phyloP scores from a whole-genome alignment of 768 basidiomycete species.

The Multifurca ochricompacta region DNA sequence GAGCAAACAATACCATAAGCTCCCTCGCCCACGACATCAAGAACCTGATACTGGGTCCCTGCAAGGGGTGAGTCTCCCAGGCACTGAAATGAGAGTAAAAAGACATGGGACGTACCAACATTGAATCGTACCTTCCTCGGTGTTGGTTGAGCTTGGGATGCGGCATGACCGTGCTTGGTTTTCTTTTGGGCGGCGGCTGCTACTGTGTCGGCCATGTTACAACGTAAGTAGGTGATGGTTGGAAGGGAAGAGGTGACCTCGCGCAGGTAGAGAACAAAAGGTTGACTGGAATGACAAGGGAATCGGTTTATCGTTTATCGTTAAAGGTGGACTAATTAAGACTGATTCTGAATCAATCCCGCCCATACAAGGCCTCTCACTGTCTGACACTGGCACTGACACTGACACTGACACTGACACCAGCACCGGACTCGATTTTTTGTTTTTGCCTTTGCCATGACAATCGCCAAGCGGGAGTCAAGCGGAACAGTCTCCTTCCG shows the following conservation, averaged over 20 bases:
- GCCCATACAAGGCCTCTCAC: too few species aligned
- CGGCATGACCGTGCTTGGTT: constrained; percentile 40
- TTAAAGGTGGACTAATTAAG: not conserved
- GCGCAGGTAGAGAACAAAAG: constrained; percentile 12
- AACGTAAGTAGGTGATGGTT: constrained; percentile 12
- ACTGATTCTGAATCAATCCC: too few species aligned
- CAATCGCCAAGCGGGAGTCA: not conserved
- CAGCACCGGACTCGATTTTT: too few species aligned
- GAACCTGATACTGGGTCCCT: constrained; percentile 52
- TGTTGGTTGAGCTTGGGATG: constrained; percentile 42
- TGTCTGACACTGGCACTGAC: too few species aligned
- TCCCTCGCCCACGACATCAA: constrained; percentile 89
- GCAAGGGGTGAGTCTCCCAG: not conserved
- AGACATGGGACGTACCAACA: constrained; percentile 44
- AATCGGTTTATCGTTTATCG: not conserved
- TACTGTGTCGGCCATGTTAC: constrained; percentile 20
- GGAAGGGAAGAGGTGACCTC: constrained; percentile 7
- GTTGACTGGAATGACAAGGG: not conserved
- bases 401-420: too few species aligned
- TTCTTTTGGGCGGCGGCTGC: constrained; percentile 25
- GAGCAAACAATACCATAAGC: constrained; percentile 92
- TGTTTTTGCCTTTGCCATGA: not conserved
- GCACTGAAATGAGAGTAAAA: not conserved
- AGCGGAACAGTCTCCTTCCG: not conserved
- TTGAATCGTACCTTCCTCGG: constrained; percentile 86